Percentiles rank a stretch among this genome's conserved stretches.
These are phyloP conservation scores for Coemansia sp. DNA, from an alignment of 192 early-diverging fungal species.

Conservation along the genomic window DNA sequence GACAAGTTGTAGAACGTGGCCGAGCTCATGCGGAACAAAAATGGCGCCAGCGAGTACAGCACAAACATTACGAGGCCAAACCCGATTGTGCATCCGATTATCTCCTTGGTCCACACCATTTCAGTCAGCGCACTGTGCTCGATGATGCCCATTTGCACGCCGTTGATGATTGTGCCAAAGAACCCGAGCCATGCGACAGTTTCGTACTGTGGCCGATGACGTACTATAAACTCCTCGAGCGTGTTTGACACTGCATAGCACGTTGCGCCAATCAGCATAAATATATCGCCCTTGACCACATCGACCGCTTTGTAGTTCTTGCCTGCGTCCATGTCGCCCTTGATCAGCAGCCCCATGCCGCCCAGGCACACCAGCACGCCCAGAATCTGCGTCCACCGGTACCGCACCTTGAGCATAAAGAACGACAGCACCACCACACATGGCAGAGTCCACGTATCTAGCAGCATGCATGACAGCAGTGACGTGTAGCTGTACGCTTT, in stretches of 20 bases:
- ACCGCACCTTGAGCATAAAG: slow-evolving; percentile 65
- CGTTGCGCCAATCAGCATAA: slow-evolving; percentile 70
- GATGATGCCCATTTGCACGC: slow-evolving; percentile 68
- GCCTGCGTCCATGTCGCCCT: slow-evolving; percentile 64
- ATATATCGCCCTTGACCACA: slow-evolving; percentile 69
- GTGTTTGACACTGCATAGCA: slow-evolving; percentile 75
- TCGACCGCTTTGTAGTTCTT: slow-evolving; percentile 59
- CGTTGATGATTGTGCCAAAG: slow-evolving; percentile 72
- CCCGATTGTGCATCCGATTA: slow-evolving; percentile 62
- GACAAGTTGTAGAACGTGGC: slow-evolving; percentile 78
- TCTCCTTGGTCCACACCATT: slow-evolving; percentile 54
- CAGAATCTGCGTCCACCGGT: slow-evolving; percentile 64
- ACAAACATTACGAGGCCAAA: slow-evolving; percentile 71
- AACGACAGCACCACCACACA: slow-evolving; percentile 71
- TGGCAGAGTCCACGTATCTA: slow-evolving; percentile 76
- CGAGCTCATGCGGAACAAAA: slow-evolving; percentile 68
- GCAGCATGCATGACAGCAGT: slow-evolving; percentile 71
- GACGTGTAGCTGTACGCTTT: slow-evolving; percentile 78
- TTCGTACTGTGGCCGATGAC: slow-evolving; percentile 71
- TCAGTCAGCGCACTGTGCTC: slow-evolving; percentile 60
- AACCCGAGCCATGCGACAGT: slow-evolving; percentile 72
- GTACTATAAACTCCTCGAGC: slow-evolving; percentile 70
- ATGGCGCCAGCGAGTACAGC: slow-evolving; percentile 69
- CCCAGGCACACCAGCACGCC: slow-evolving; percentile 68
- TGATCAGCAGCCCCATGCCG: slow-evolving; percentile 69